Percentiles rank a stretch among this genome's conserved stretches.
phyloP scores from a whole-genome alignment of 768 basidiomycete genomes.

The Boletus pseudopeckii region DNA sequence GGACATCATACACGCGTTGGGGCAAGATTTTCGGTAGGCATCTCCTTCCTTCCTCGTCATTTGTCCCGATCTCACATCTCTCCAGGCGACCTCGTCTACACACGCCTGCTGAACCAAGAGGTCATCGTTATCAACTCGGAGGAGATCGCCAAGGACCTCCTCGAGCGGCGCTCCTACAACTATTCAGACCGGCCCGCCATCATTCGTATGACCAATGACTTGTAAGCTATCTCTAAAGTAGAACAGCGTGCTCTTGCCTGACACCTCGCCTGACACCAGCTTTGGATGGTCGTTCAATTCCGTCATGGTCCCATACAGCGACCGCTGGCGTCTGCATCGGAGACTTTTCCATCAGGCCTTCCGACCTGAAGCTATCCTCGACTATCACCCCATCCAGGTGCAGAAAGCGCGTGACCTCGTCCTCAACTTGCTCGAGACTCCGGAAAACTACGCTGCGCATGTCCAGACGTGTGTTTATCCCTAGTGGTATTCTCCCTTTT shows the following conservation, averaged over 20 bases:
- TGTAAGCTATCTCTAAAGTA: conserved; percentile 13
- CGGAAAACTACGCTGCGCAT: conserved; percentile 16
- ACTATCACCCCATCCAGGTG: conserved; percentile 24
- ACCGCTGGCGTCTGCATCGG: conserved; percentile 30
- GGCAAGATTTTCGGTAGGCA: conserved; percentile 27
- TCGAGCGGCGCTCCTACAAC: conserved; percentile 42
- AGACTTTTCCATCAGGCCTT: conserved; percentile 30
- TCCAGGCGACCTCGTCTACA: conserved; percentile 36
- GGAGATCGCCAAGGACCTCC: conserved; percentile 38
- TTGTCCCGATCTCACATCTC: neutral
- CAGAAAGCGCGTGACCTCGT: conserved; percentile 26
- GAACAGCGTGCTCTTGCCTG: neutral
- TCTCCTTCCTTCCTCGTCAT: conserved; percentile 9
- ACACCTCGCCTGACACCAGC: conserved; percentile 3
- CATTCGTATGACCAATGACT: conserved; percentile 28
- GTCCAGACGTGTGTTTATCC: conserved; percentile 23
- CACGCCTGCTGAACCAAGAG: conserved; percentile 34
- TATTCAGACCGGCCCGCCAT: conserved; percentile 43
- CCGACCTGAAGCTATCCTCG: conserved; percentile 16
- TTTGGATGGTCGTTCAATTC: conserved; percentile 32
- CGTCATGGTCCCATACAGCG: conserved; percentile 25
- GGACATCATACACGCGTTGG: conserved; percentile 34
- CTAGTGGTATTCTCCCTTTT: neutral
- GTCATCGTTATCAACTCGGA: conserved; percentile 41
- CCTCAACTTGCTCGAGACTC: conserved; percentile 22